Evolutionary conservation across 108 stramenopile species (phyloP).

Genomic region (Nannochloropsis salina): DNA sequence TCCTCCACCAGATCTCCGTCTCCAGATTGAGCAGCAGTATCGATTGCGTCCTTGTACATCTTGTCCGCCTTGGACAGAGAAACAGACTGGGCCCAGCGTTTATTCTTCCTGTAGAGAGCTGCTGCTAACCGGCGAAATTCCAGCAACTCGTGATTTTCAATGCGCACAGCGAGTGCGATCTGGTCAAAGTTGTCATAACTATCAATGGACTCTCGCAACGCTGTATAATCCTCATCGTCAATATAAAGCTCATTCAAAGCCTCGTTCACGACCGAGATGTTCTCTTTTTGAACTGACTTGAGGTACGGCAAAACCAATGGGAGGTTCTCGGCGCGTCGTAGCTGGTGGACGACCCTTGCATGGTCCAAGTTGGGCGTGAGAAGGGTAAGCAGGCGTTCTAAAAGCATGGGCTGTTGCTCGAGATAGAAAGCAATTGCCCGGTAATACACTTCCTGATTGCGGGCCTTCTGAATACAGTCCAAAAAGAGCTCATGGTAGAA

Average conservation of each 20-base stretch:
- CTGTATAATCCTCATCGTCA: conserved; percentile 96
- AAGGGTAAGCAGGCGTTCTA: conserved; percentile 87
- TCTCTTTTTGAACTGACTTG: conserved; percentile 87
- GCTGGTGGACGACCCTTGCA: conserved; percentile 90
- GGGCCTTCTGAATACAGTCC: conserved; percentile 82
- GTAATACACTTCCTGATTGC: conserved; percentile 96
- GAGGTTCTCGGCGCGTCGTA: conserved; percentile 86
- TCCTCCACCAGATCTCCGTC: conserved; percentile 84
- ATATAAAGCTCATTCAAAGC: conserved; percentile 94
- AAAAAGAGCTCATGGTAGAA: conserved; percentile 94
- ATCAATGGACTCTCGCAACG: conserved; percentile 85
- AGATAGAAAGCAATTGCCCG: conserved; percentile 93
- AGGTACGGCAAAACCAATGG: conserved; percentile 88
- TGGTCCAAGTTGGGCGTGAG: conserved; percentile 89
- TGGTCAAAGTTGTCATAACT: conserved; percentile 97
- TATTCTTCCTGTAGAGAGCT: conserved; percentile 95
- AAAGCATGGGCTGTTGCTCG: conserved; percentile 71
- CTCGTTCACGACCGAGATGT: conserved; percentile 96
- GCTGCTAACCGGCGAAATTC: conserved; percentile 99
- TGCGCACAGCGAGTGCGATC: conserved; percentile 88
- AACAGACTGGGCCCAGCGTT: conserved; percentile 89
- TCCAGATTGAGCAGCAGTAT: conserved; percentile 91
- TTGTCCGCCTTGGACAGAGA: conserved; percentile 92
- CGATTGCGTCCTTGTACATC: conserved; percentile 99
- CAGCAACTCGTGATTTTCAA: conserved; percentile 95